These are phyloP conservation scores for Phaeophleospora eucalypticola DNA, from an alignment of 2,329 filamentous ascomycete species.

Conservation along the genomic window DNA sequence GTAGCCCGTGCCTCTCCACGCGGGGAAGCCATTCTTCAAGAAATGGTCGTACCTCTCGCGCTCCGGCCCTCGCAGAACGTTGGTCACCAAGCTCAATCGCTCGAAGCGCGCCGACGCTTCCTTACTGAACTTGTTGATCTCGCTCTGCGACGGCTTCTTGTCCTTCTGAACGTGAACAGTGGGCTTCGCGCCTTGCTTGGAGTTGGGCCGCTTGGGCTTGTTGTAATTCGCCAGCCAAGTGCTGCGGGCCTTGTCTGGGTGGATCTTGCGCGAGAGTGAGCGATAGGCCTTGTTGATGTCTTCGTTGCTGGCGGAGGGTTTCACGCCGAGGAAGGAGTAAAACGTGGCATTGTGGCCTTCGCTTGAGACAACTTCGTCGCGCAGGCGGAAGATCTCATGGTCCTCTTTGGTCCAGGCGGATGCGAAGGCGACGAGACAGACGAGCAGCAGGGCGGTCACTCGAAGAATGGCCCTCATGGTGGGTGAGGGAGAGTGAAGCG, in stretches of 20 bases:
- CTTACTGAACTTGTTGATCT: constrained; percentile 76
- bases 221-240: constrained; percentile 68
- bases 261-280: constrained; percentile 75
- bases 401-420: constrained; percentile 92
- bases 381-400: constrained; percentile 94
- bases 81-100: constrained; percentile 76
- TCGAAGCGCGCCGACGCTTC: constrained; percentile 78
- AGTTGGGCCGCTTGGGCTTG: constrained; percentile 43
- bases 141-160: constrained; percentile 67
- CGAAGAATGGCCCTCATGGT: constrained; percentile 67
- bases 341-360: constrained; percentile 81
- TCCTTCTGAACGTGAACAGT: constrained; percentile 62
- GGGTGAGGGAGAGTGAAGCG: constrained; percentile 8
- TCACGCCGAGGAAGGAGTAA: constrained; percentile 84
- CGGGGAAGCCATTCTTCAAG: constrained; percentile 84
- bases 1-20: constrained; percentile 96
- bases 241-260: constrained; percentile 94
- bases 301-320: constrained; percentile 68
- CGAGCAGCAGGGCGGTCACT: constrained; percentile 65
- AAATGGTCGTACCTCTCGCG: constrained; percentile 94
- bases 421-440: constrained; percentile 61
- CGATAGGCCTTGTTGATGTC: constrained; percentile 93
- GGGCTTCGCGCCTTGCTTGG: constrained; percentile 48
- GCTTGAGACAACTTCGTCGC: constrained; percentile 73
- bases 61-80: constrained; percentile 75